Evolutionary conservation across 441 rosid species (phyloP), one percentile per base, ranked within the genome.

Genomic region (Aleurites moluccanus): DNA sequence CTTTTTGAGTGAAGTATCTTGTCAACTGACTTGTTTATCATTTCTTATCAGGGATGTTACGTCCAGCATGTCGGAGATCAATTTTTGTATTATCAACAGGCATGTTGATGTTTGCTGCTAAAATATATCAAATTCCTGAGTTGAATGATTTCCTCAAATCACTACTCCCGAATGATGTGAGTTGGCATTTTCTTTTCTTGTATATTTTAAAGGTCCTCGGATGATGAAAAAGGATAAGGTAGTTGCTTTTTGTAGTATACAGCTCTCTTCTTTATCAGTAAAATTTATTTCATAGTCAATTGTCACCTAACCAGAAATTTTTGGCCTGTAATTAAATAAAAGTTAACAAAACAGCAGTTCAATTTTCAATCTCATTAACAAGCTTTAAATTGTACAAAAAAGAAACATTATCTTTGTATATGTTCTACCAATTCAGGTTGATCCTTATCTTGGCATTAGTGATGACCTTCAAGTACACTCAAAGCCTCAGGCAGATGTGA

Each of bases 81-180:
- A 73, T 91, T 57, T 73, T 92, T 63, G 81, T 83, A 27, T 75
- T 90, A 59, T 90, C 98, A 40, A 78, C 83, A 13, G 87, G 91
- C 75, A 91, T 88, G 88, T 78, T 96, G 81, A 91, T 92, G 94
- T 91, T 90, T 71, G 88, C 91, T 2, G 93, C 94, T 67, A 90
- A 92, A 81, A 80, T 87, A 79, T 91, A 82, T 85, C 91, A 92
- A 69, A 85, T 92, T 67, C 82, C 88, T 11, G 86, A 86, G 56
- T 77, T 92, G 75, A 81, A 25, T 20, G 88, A 91, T 75, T 81
- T 89, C 49, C 78, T 93, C 77, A 90, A 86, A 82, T 81, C 88
- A 42, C 78, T 83, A 65, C 73, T 90, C 56, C 87, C 88, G 2
- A 73, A 38, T 69, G 87, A 92, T 50, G 99, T 96, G 80, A 88